These are phyloP conservation scores for Solanum chilense DNA, from an alignment of 257 asterid genomes.

Conservation along the genomic window DNA sequence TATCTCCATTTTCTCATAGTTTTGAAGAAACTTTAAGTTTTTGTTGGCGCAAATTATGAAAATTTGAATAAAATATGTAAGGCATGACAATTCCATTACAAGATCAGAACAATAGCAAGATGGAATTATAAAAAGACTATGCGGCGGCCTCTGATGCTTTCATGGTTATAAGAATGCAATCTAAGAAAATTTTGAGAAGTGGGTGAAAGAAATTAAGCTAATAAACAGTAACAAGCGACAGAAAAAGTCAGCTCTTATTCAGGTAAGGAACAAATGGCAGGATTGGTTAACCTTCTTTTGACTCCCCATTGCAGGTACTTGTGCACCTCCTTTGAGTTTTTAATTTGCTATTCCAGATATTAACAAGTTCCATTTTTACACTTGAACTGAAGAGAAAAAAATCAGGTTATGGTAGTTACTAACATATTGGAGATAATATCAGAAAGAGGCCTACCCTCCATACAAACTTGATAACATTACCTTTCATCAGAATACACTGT, in stretches of 20 bases:
- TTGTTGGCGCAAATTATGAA: conserved; percentile 36
- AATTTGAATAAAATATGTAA: background rate
- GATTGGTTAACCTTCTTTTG: conserved; percentile 10
- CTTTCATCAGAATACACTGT: no score
- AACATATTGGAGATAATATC: no score
- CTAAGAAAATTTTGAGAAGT: background rate
- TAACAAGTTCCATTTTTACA: no score
- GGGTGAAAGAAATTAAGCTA: background rate
- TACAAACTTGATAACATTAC: no score
- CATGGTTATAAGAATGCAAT: background rate
- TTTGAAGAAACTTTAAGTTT: background rate
- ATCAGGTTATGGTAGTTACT: no score
- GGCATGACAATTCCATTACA: background rate
- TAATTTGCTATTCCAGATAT: no score
- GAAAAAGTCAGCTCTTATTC: background rate
- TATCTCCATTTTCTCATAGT: no score
- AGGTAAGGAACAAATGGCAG: background rate
- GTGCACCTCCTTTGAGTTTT: conserved; percentile 4
- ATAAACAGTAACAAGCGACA: background rate
- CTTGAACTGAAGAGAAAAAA: no score
- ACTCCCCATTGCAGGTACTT: conserved; percentile 1
- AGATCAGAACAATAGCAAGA: background rate
- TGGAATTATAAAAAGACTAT: no score
- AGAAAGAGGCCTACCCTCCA: no score
- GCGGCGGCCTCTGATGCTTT: background rate